phyloP scores from a whole-genome alignment of 805 yeast species.

The Metschnikowia continentalis region DNA sequence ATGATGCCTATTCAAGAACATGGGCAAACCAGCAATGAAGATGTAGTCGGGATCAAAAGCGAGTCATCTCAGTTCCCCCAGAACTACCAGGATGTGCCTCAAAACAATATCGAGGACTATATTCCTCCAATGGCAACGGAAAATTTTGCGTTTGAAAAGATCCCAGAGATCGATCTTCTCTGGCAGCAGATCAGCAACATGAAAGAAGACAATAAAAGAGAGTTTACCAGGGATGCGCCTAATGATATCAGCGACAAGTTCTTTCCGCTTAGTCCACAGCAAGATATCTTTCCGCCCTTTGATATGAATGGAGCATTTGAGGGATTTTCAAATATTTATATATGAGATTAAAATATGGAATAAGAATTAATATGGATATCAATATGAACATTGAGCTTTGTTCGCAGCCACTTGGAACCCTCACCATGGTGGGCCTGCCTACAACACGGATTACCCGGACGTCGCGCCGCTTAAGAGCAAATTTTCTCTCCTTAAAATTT shows the following conservation, averaged over 20 bases:
- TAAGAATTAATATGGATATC: too few species aligned
- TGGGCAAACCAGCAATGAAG: not conserved
- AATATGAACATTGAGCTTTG: not conserved
- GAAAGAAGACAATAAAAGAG: constrained; percentile 4
- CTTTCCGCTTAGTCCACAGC: constrained; percentile 7
- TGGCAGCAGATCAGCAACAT: constrained; percentile 10
- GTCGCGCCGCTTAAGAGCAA: not conserved
- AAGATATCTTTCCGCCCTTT: constrained; percentile 1
- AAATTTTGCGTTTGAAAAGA: not conserved
- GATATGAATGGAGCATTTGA: constrained; percentile 2
- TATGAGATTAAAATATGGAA: not conserved
- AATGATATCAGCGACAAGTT: constrained; percentile 4
- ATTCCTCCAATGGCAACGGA: not conserved
- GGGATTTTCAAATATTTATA: not conserved
- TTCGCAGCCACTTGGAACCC: constrained; percentile 1
- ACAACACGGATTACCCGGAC: constrained; percentile 8
- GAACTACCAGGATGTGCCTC: not conserved
- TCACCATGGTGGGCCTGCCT: not conserved
- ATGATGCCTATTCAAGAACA: not conserved
- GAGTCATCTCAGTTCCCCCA: not conserved
- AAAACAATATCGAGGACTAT: not conserved
- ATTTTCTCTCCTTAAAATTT: not conserved
- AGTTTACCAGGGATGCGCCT: not conserved
- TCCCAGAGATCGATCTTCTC: constrained; percentile 8
- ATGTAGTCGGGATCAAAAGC: not conserved